Conservation (phyloP, 495 filamentous ascomycete species). For the Lasiosphaeria hispida region DNA sequence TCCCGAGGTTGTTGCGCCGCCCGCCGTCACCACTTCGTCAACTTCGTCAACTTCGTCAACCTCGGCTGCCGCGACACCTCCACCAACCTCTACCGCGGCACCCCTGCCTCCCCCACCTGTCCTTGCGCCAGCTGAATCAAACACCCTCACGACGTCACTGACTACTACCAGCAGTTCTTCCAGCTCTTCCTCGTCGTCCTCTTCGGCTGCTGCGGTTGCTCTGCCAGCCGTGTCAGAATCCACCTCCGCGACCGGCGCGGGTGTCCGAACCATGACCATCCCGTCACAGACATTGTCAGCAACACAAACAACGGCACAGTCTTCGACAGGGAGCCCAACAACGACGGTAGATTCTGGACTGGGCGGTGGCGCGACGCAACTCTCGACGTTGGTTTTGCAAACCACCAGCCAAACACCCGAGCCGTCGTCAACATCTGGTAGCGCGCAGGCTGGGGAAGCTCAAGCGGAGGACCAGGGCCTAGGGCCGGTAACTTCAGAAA, state of each 20-base stretch:
- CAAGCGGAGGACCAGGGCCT: not conserved
- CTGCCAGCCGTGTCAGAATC: not conserved
- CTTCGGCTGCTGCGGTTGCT: not conserved
- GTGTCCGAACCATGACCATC: too few relatives aligned
- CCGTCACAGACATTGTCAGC: too few relatives aligned
- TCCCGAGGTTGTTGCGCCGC: not conserved
- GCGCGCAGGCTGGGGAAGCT: not conserved
- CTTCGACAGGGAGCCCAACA: too few relatives aligned
- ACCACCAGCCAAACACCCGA: not conserved
- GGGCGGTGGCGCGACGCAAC: too few relatives aligned
- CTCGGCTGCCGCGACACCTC: not conserved
- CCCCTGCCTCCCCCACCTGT: not conserved
- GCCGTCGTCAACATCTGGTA: not conserved
- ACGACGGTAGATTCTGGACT: too few relatives aligned
- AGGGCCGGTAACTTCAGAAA: constrained; percentile 3
- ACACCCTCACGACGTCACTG: not conserved
- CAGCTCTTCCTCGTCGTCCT: not conserved
- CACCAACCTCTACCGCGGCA: not conserved
- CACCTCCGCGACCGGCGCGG: too few relatives aligned
- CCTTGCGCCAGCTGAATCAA: not conserved
- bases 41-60: constrained; percentile 3
- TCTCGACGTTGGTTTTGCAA: too few relatives aligned
- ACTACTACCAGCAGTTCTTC: not conserved
- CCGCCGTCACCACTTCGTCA: constrained; percentile 4
- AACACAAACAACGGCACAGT: too few relatives aligned